A percentile compares a stretch with the other conserved stretches of the same genome.
Conservation (phyloP, 2,329 filamentous ascomycete genomes). For the Hymenotorrendiella dingleyae region DNA sequence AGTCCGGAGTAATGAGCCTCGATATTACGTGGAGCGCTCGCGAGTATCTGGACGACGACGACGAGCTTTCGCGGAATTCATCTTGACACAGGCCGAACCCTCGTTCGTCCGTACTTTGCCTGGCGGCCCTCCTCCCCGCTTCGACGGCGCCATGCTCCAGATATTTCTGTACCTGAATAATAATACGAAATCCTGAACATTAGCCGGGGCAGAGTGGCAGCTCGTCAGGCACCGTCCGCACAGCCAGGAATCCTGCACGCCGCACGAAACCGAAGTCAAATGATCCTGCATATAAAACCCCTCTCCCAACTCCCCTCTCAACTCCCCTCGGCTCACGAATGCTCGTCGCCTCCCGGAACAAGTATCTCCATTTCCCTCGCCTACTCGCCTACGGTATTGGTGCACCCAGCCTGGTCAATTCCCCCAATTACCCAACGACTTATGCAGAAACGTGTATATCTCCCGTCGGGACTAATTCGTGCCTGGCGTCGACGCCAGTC, state of each 20-base stretch:
- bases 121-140: too few species aligned
- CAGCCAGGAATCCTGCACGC: conserved; percentile 1
- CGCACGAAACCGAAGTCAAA: conserved; percentile 1
- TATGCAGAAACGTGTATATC: neutral
- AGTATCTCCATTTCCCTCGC: conserved; percentile 2
- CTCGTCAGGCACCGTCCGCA: too few species aligned
- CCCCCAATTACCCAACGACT: neutral
- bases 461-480: neutral
- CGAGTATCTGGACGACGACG: too few species aligned
- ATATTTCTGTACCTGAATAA: conserved; percentile 7
- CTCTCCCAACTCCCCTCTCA: too few species aligned
- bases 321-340: too few species aligned
- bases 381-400: neutral
- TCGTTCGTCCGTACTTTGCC: too few species aligned
- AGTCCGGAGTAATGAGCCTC: too few species aligned
- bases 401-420: too few species aligned
- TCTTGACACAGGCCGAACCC: too few species aligned
- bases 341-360: conserved; percentile 1
- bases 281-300: conserved; percentile 2
- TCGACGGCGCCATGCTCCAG: too few species aligned
- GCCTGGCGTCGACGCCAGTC: neutral
- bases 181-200: conserved; percentile 1
- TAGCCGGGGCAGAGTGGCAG: conserved; percentile 2
- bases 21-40: too few species aligned
- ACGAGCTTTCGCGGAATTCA: too few species aligned